Base-by-base conservation (phyloP, 306 rosid genomes). In the Morella rubra region DNA sequence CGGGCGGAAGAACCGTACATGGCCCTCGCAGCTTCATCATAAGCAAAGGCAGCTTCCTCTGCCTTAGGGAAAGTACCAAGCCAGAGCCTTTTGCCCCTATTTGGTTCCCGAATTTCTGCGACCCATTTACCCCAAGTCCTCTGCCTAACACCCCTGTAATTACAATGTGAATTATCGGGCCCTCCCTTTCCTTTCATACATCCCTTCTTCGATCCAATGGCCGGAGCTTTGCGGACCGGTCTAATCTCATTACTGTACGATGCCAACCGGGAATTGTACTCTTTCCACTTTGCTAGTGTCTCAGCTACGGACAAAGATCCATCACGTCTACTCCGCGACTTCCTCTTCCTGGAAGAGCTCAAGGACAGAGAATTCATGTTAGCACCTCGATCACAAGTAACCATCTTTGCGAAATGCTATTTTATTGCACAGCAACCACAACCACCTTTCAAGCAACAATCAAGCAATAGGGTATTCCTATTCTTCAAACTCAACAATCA, bases 51-150 rank as follows among this genome's bases (percentile, higher is more conserved):
- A 58, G 98, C 98, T 61, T 91, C 91, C 22, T 76, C 53, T 2
- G 97, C 98, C 3, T 79, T 84, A 1, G 96, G 81, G 5, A 89
- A 93, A 47, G 98, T 91, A 20, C 98, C 98, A 40, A 93, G 82
- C 98, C 98, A 93, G 19, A 93, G 95, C 53, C 98, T 82, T 18
- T 76, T 89, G 0, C 98, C 96, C 77, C 89, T 77, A 45, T 93
- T 86, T 0, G 99, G 99, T 74, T 91, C 97, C 16, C 99, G 72
- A 18, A 96, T 92, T 80, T 96, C 99, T 0, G 93, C 97, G 68
- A 96, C 99, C 99, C 99, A 96, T 61, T 91, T 92, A 0, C 99
- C 99, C 99, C 99, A 96, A 0, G 98, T 96, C 76, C 99, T 92
- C 84, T 96, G 99, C 75, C 99, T 87, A 68, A 96, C 99, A 27